These are phyloP conservation scores for Penicillium pancosmium DNA, from an alignment of 495 filamentous ascomycete species.

Conservation along the genomic window DNA sequence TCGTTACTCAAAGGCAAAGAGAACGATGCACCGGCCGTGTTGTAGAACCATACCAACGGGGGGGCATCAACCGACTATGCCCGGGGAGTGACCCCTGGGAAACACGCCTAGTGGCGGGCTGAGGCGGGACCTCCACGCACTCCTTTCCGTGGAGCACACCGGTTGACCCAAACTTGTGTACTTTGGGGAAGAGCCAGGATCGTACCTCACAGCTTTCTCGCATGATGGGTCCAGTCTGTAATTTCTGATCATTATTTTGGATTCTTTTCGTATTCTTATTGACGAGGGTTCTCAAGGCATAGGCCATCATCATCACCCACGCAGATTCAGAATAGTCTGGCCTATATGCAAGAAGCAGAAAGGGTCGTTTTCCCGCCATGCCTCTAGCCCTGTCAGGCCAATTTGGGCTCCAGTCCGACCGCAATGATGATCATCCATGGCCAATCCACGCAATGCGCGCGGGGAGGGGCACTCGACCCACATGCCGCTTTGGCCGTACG, in stretches of 20 bases:
- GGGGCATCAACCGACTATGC: neutral
- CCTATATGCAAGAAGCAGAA: conserved; percentile 12
- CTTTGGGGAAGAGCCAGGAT: neutral
- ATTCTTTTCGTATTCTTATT: conserved; percentile 2
- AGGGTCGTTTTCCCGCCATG: conserved; percentile 1
- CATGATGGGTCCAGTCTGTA: conserved; percentile 13
- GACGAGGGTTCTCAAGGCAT: neutral
- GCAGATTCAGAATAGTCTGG: conserved; percentile 11
- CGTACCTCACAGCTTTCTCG: conserved; percentile 23
- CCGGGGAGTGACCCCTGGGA: neutral
- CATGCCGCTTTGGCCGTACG: conserved; percentile 28
- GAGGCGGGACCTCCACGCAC: conserved; percentile 9
- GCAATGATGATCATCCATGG: conserved; percentile 18
- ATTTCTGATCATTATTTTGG: conserved; percentile 1
- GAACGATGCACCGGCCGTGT: conserved; percentile 1
- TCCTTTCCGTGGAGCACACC: conserved; percentile 3
- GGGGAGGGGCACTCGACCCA: conserved; percentile 24
- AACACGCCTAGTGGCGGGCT: neutral
- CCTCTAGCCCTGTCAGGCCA: conserved; percentile 13
- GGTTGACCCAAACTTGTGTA: neutral
- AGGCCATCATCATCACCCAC: neutral
- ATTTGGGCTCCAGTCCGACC: conserved; percentile 20
- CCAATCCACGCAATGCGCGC: conserved; percentile 17
- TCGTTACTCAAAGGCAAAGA: conserved; percentile 4
- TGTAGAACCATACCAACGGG: neutral